These are phyloP conservation scores for Bodo saltans DNA, from an alignment of 78 protist species.

Conservation along the genomic window DNA sequence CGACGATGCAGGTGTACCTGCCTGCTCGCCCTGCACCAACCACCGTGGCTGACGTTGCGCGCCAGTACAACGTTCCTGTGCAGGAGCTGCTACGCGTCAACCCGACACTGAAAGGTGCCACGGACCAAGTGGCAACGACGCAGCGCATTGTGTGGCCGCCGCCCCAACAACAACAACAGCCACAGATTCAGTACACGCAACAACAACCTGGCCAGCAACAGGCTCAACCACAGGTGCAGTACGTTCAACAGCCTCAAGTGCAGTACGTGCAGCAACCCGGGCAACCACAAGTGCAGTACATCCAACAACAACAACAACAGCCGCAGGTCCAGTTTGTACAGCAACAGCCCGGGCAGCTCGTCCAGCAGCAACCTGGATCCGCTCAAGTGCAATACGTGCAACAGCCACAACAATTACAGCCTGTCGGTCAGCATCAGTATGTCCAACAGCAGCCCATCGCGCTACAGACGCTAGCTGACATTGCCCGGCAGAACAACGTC, in stretches of 20 bases:
- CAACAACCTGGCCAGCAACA: no score
- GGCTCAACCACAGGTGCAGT: no score
- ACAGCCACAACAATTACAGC: not conserved
- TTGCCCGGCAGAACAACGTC: not conserved
- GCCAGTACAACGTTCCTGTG: not conserved
- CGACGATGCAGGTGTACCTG: not conserved
- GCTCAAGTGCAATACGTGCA: not conserved
- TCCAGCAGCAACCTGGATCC: no score
- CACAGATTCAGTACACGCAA: not conserved
- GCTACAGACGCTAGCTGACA: not conserved
- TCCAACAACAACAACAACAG: no score
- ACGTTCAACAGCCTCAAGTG: no score
- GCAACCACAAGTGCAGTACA: not conserved
- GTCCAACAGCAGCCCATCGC: no score
- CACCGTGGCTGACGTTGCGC: not conserved
- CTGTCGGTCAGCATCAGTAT: no score
- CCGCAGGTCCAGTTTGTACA: no score
- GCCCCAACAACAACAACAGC: not conserved
- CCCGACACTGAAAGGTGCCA: no score
- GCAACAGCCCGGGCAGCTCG: no score
- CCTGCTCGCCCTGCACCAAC: not conserved
- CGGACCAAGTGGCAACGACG: no score
- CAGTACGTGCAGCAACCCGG: not conserved
- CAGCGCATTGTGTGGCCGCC: no score
- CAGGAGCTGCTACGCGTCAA: not conserved